Evolutionary conservation across 768 basidiomycete genomes (phyloP), one percentile per base, ranked within the genome.

Genomic region (Leccinum rimulosum): DNA sequence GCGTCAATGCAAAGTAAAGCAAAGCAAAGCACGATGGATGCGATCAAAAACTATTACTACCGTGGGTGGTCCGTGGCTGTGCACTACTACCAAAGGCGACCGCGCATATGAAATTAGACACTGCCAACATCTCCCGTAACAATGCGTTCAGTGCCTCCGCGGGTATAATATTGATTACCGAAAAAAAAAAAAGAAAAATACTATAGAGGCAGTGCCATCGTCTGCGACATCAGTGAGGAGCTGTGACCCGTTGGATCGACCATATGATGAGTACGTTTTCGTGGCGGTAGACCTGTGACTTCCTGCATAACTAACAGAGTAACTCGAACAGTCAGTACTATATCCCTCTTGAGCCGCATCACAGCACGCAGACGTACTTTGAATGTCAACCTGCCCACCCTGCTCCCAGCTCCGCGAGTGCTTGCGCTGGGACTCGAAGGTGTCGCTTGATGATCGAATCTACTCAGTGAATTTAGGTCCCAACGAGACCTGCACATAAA

Each of bases 221-320:
- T 82, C 61, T 82, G 80, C 52, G 83, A 70, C 65, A 84, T 84
- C 64, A 87, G 64, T 50, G 83, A 77, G 52, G 80, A 74, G 60
- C 75, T 79, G 67, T 77, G 73, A 55, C 76, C 82, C 71, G 64
- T 84, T 76, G 69, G 72, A 68, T 86, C 77, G 73, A 86, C 83
- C 78, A 86, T 82, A 68, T 86, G 85, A 70, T 87, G 86, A 22
- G 81, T 74, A 56, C 86, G 82, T 73, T 88, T 87, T 67, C 86
- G 79, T 22, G 75, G 69, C 17, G 85, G 84, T 50, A 85, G 67
- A 45, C 76, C 77, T 59, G 82, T 70, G 62, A 85, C 75, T 62
- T 84, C 83, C 74, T 84, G 76, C 51, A 74, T 56, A 28, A 72
- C 72, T 72, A 31, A 25, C 43, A 19, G 8, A 25, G 38, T 28